phyloP scores from a whole-genome alignment of 768 basidiomycete genomes.

The Lanmaoa rubissima region DNA sequence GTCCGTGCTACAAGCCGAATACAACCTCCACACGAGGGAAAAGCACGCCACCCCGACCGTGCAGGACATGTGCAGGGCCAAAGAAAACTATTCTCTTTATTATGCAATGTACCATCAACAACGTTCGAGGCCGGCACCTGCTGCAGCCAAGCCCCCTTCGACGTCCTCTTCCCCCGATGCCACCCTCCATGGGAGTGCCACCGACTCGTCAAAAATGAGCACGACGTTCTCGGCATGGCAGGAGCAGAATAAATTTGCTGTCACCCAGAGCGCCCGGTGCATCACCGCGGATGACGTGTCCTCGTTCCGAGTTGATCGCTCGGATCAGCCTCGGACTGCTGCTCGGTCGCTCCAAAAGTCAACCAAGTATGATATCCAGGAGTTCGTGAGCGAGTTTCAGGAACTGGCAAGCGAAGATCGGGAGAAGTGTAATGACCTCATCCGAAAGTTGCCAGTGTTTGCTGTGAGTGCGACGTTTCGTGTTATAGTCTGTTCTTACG shows the following conservation, averaged over 20 bases:
- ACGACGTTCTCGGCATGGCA: conserved; percentile 24
- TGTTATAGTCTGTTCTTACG: neutral
- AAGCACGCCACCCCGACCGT: conserved; percentile 10
- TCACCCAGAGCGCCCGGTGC: conserved; percentile 6
- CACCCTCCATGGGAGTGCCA: neutral
- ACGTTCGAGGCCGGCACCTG: neutral
- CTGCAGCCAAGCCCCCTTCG: neutral
- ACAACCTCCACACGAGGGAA: conserved; percentile 11
- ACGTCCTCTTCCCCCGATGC: neutral
- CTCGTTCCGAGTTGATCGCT: conserved; percentile 23
- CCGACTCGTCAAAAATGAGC: conserved; percentile 2
- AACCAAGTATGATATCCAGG: conserved; percentile 21
- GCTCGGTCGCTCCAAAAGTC: conserved; percentile 20
- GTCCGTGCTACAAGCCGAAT: conserved; percentile 2
- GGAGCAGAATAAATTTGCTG: conserved; percentile 1
- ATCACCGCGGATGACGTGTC: conserved; percentile 26
- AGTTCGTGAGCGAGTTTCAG: conserved; percentile 17
- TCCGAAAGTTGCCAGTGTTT: conserved; percentile 21
- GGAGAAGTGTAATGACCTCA: conserved; percentile 16
- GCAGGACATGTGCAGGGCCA: conserved; percentile 10
- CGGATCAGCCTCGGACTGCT: conserved; percentile 22
- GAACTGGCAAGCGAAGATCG: conserved; percentile 13
- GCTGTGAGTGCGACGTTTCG: conserved; percentile 10
- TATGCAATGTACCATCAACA: neutral
- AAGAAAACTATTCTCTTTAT: neutral